Conservation (phyloP, 129 eudicot genomes). For the Helianthus annuus region HanXRQr2.0-SUNRISE NC_035436.2:143739975-143740474, state of each 20-base stretch:
- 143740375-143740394: constrained; percentile 81
- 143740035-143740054: constrained; percentile 85
- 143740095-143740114: constrained; percentile 79
- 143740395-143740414: constrained; percentile 91
- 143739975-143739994: constrained; percentile 7
- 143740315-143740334: constrained; percentile 71
- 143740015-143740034: constrained; percentile 76
- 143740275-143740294: constrained; percentile 90
- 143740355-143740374: constrained; percentile 92
- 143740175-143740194: constrained; percentile 97
- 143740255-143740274: constrained; percentile 88
- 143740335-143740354: constrained; percentile 94
- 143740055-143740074: constrained; percentile 83
- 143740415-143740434: constrained; percentile 91
- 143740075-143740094: constrained; percentile 93
- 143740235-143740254: constrained; percentile 91
- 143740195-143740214: constrained; percentile 60
- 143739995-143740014: constrained; percentile 21
- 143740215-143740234: constrained; percentile 81
- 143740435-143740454: constrained; percentile 95
- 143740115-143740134: constrained; percentile 85
- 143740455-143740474: constrained; percentile 71
- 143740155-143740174: constrained; percentile 83
- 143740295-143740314: constrained; percentile 94
- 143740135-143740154: constrained; percentile 92